Base-by-base conservation (phyloP, 768 basidiomycete species). In the Tulasnella sp. region DNA sequence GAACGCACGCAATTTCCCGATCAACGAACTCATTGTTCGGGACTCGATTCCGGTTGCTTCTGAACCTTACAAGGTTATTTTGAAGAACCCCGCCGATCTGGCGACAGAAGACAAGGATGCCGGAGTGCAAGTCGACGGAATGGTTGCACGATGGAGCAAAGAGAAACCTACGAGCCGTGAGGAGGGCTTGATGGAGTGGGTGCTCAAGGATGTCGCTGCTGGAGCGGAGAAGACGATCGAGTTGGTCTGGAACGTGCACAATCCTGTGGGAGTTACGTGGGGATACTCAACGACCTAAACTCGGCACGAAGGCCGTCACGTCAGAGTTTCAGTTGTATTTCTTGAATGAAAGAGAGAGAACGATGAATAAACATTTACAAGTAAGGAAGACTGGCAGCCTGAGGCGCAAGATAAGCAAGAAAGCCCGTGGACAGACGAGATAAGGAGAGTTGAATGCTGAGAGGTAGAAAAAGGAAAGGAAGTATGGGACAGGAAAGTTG, bases 11-110 rank as follows among this genome's bases (percentile, higher is more conserved):
- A 40, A 53, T 21, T 27, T 49, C 1, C 7, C 48, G 1, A 45
- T 65, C 34, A 15, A n/a, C 21, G 25, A 49, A 21, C 55, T 65
- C n/a, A 25, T 69, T 43, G 61, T 69, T 34, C 66, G 68, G 35
- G 64, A 63, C 36, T 50, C 65, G 2, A 57, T 70, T 9, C 68
- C 68, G 5, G 42, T 68, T 4, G 53, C 42, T 15, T 29, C 43
- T 35, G 45, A 57, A 12, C 59, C 53, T 27, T 45, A 55, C 43
- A 60, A 60, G 46, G 54, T 60, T 25, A 27, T 27, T 15, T 34
- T 60, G 31, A 36, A 46, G 32, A 37, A 41, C 17, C 59, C 59
- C 3, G 54, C 42, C 6, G 43, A 49, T 19, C 43, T 57, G 27
- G 40, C 55, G 17, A 45, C 42, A 19, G 55, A 42, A 31, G 49